phyloP scores from a whole-genome alignment of 106 monocot genomes.

The Iris macrosiphon region DNA sequence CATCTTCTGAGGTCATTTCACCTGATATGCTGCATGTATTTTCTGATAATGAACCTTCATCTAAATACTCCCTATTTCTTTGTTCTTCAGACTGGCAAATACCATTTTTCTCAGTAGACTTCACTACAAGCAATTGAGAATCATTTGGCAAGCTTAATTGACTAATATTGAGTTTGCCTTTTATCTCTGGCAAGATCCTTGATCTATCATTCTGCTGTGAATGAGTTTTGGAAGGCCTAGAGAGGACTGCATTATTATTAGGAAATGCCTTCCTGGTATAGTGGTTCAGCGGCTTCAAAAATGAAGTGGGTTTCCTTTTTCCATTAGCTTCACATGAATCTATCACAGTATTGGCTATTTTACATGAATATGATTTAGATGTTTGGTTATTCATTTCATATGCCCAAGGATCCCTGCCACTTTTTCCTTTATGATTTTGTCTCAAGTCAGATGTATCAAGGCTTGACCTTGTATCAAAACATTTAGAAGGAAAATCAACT shows the following conservation, averaged over 20 bases:
- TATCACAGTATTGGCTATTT: not conserved
- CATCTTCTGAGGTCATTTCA: not conserved
- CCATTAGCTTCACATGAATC: slow-evolving; percentile 12
- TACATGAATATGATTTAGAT: not conserved
- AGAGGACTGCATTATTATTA: slow-evolving; percentile 9
- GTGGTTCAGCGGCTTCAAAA: slow-evolving; percentile 16
- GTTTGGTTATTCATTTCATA: slow-evolving; percentile 11
- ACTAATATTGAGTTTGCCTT: not conserved
- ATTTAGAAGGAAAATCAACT: slow-evolving; percentile 9
- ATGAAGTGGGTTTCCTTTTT: slow-evolving; percentile 13
- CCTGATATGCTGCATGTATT: not conserved
- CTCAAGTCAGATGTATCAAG: slow-evolving; percentile 5
- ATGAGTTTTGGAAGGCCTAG: slow-evolving; percentile 12
- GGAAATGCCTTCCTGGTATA: slow-evolving; percentile 11
- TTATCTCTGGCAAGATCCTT: not conserved
- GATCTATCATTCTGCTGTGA: slow-evolving; percentile 15
- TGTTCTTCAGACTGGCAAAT: not conserved
- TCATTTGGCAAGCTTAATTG: slow-evolving; percentile 1
- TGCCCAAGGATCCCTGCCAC: slow-evolving; percentile 9
- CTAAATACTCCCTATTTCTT: not conserved
- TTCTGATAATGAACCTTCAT: slow-evolving; percentile 1
- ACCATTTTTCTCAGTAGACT: not conserved
- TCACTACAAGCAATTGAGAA: slow-evolving; percentile 1
- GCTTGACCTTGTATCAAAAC: slow-evolving; percentile 4
- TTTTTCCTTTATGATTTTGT: slow-evolving; percentile 16